Evolutionary conservation across 352 stramenopile species (phyloP).

Genomic region (Globisporangium paroecandrum): DNA sequence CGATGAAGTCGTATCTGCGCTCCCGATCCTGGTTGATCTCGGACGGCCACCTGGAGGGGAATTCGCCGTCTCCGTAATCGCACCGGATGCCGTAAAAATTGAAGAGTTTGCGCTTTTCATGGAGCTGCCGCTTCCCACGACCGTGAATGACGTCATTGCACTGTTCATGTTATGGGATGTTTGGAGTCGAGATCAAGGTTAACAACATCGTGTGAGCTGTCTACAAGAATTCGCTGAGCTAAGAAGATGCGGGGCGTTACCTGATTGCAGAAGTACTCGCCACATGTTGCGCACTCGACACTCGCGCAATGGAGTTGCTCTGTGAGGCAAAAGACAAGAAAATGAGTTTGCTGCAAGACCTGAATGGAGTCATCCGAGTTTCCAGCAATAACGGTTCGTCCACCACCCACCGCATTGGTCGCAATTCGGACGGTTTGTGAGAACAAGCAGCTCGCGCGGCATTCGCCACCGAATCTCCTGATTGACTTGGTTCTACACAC

Average conservation of each 20-base stretch:
- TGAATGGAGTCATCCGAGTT: background rate
- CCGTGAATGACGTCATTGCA: conserved; percentile 86
- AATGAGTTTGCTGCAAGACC: background rate
- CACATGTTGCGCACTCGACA: conserved; percentile 87
- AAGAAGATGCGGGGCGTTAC: conserved; percentile 17
- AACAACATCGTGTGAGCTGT: background rate
- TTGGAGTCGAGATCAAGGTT: background rate
- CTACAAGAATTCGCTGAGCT: background rate
- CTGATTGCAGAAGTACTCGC: conserved; percentile 89
- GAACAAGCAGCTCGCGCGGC: conserved; percentile 83
- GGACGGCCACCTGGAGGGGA: conserved; percentile 86
- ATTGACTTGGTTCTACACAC: conserved; percentile 83
- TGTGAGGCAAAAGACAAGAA: conserved; percentile 18
- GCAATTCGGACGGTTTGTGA: conserved; percentile 72
- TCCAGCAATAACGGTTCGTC: background rate
- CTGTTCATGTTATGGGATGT: conserved; percentile 13
- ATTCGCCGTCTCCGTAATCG: conserved; percentile 90
- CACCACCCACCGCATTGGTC: conserved; percentile 79
- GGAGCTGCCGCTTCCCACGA: conserved; percentile 66
- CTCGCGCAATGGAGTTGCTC: conserved; percentile 43
- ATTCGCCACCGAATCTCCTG: conserved; percentile 90
- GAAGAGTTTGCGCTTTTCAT: conserved; percentile 83
- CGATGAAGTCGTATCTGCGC: conserved; percentile 67
- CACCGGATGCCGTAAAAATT: conserved; percentile 90
- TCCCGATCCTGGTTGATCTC: conserved; percentile 80